Conservation (phyloP, 495 filamentous ascomycete species). For the Copromyces sp. region DNA sequence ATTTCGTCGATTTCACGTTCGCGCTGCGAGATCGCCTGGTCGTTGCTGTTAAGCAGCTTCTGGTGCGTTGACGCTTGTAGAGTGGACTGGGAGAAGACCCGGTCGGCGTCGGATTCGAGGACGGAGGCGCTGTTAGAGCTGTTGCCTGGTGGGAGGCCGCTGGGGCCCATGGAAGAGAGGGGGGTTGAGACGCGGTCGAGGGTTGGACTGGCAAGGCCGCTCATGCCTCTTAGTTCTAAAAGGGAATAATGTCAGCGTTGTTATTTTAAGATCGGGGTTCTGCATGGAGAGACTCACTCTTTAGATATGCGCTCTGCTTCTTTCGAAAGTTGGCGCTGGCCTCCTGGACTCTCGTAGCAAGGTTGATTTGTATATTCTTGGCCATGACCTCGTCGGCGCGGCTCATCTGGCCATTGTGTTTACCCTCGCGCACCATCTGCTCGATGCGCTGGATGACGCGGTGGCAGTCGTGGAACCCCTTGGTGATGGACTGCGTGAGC, state of each 20-base stretch:
- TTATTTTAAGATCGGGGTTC: not conserved
- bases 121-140: conserved; percentile 56
- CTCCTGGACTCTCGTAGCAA: conserved; percentile 83
- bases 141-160: conserved; percentile 14
- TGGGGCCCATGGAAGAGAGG: conserved; percentile 15
- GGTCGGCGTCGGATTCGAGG: conserved; percentile 82
- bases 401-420: conserved; percentile 54
- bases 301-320: conserved; percentile 93
- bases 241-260: conserved; percentile 1
- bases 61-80: conserved; percentile 60
- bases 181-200: conserved; percentile 53
- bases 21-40: conserved; percentile 77
- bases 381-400: conserved; percentile 89
- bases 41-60: conserved; percentile 62
- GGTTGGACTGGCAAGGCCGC: conserved; percentile 30
- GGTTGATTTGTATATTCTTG: conserved; percentile 83
- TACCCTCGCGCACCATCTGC: conserved; percentile 67
- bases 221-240: conserved; percentile 74
- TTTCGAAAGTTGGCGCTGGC: conserved; percentile 87
- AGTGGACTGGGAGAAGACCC: conserved; percentile 81
- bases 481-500: conserved; percentile 81
- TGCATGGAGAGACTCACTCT: conserved; percentile 48
- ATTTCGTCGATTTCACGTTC: conserved; percentile 98
- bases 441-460: conserved; percentile 79
- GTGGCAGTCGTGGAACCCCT: conserved; percentile 81